Conservation (phyloP, 768 basidiomycete species). For the Coprinopsis cinerea region DNA sequence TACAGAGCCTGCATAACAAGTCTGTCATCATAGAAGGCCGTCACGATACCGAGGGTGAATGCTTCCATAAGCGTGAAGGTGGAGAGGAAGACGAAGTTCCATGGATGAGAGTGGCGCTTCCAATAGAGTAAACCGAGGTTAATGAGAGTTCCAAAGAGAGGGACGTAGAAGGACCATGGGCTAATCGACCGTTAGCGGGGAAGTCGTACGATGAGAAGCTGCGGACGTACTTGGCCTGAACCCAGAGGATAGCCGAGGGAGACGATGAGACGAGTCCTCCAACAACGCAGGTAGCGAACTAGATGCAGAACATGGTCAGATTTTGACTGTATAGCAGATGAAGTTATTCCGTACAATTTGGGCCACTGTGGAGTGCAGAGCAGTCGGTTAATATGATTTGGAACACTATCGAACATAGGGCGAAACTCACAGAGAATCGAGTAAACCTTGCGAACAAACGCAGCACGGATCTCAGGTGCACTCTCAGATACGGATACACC, state of each 20-base stretch:
- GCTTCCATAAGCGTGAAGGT: conserved; percentile 91
- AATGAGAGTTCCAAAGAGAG: conserved; percentile 72
- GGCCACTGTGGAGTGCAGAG: conserved; percentile 38
- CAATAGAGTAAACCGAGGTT: conserved; percentile 81
- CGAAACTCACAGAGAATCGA: conserved; percentile 74
- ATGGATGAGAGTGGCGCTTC: conserved; percentile 88
- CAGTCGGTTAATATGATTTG: background rate
- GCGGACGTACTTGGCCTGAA: conserved; percentile 55
- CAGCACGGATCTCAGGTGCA: conserved; percentile 69
- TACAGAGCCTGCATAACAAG: conserved; percentile 86
- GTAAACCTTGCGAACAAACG: conserved; percentile 90
- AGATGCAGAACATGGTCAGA: conserved; percentile 29
- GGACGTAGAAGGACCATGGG: conserved; percentile 74
- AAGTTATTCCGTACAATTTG: conserved; percentile 56
- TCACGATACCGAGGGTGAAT: conserved; percentile 80
- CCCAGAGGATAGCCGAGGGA: conserved; percentile 56
- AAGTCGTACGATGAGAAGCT: background rate
- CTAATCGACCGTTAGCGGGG: conserved; percentile 28
- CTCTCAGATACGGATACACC: conserved; percentile 78
- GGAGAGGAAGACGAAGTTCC: conserved; percentile 79
- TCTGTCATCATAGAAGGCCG: conserved; percentile 65
- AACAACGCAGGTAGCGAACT: conserved; percentile 66
- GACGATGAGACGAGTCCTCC: conserved; percentile 68
- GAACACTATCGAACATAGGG: conserved; percentile 1
- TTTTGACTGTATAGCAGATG: conserved; percentile 2